A percentile compares a stretch with the other conserved stretches of the same genome.
phyloP scores from a whole-genome alignment of 2,329 filamentous ascomycete genomes.

The Byssoonygena ceratinophila region DNA sequence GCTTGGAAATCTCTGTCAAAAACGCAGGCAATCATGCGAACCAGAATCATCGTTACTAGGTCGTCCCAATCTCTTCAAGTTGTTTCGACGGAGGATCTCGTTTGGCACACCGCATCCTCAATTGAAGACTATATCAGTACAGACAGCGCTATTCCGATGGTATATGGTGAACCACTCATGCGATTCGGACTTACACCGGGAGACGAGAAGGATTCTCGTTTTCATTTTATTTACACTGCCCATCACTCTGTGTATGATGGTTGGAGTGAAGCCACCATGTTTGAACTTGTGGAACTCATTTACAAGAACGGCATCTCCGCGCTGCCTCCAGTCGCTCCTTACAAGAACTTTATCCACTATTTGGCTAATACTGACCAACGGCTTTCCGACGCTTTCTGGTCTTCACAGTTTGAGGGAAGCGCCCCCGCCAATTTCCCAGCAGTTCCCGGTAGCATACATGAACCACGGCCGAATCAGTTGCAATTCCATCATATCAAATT shows the following conservation, averaged over 20 bases:
- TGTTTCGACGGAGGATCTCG: not conserved
- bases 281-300: no score
- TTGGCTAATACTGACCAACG: not conserved
- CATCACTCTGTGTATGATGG: slow-evolving; percentile 36
- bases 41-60: slow-evolving; percentile 24
- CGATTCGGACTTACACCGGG: slow-evolving; percentile 15
- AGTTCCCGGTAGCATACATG: not conserved
- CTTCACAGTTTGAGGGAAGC: not conserved
- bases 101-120: not conserved
- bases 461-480: not conserved
- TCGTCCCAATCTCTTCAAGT: not conserved
- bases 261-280: slow-evolving; percentile 17
- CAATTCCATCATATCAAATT: not conserved
- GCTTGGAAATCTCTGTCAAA: slow-evolving; percentile 30
- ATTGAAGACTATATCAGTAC: not conserved
- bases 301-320: not conserved
- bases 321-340: not conserved
- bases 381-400: not conserved
- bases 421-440: not conserved
- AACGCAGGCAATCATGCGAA: slow-evolving; percentile 34
- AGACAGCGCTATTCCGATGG: not conserved
- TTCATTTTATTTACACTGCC: slow-evolving; percentile 25
- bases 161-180: slow-evolving; percentile 1
- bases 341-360: not conserved
- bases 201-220: no score